Percentiles rank a stretch among this genome's conserved stretches.
Conservation (phyloP, 441 rosid genomes). For the Erysimum pusillum region DNA sequence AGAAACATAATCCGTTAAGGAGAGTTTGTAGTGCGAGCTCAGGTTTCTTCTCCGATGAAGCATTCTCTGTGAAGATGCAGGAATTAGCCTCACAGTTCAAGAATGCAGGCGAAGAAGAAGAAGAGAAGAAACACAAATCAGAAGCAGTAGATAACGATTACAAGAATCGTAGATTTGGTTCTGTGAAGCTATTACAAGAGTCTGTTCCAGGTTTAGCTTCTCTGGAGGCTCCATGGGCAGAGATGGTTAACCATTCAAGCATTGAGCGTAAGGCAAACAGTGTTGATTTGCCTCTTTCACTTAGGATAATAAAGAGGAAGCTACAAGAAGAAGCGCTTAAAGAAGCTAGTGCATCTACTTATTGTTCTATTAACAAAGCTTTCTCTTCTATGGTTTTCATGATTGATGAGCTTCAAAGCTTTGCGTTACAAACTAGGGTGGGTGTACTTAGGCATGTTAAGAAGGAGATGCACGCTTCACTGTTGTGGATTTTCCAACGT, state of each 20-base stretch:
- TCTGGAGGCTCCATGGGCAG: conserved; percentile 67
- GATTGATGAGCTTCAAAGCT: conserved; percentile 71
- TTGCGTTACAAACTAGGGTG: conserved; percentile 57
- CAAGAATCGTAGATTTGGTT: conserved; percentile 17
- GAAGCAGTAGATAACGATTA: conserved; percentile 33
- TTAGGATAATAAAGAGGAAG: conserved; percentile 71
- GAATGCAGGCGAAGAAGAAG: conserved; percentile 34
- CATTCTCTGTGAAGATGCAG: conserved; percentile 46
- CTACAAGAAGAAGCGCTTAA: conserved; percentile 54
- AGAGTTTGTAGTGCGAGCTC: conserved; percentile 53
- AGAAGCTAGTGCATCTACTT: conserved; percentile 61
- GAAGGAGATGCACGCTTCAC: conserved; percentile 65
- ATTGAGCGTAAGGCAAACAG: conserved; percentile 68
- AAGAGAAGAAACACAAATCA: conserved; percentile 26
- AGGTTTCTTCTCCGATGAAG: conserved; percentile 54
- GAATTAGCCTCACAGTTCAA: conserved; percentile 48
- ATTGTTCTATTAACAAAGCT: conserved; percentile 66
- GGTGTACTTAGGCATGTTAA: conserved; percentile 53
- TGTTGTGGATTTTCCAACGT: conserved; percentile 80
- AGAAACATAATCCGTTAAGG: conserved; percentile 23
- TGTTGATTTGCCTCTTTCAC: conserved; percentile 65
- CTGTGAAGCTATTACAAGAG: conserved; percentile 47
- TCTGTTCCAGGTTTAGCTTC: conserved; percentile 61
- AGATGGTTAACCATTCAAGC: conserved; percentile 53
- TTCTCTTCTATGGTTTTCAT: conserved; percentile 79